phyloP scores from a whole-genome alignment of 2,329 filamentous ascomycete species.

The Scedosporium dehoogii region DNA sequence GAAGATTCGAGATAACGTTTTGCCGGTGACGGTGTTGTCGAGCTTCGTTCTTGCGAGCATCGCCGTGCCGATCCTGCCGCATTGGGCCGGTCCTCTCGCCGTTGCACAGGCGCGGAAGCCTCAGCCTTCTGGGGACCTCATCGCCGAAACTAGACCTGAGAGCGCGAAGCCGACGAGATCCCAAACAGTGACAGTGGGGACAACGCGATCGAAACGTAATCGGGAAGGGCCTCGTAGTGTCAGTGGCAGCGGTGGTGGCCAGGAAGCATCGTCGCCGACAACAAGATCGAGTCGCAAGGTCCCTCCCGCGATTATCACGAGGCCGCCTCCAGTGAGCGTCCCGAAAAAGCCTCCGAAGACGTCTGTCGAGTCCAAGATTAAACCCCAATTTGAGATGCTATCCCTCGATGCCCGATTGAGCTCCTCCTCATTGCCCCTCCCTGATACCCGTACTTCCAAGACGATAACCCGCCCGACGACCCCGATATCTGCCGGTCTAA shows the following conservation, averaged over 20 bases:
- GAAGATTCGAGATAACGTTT: conserved; percentile 70
- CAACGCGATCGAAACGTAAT: conserved; percentile 36
- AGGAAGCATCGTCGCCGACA: not conserved
- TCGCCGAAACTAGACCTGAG: conserved; percentile 41
- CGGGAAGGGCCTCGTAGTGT: not conserved
- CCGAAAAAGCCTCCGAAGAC: conserved; percentile 4
- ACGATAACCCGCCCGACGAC: conserved; percentile 44
- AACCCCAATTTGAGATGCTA: conserved; percentile 41
- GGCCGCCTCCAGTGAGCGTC: conserved; percentile 16
- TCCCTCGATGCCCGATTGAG: conserved; percentile 53
- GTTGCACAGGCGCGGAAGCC: conserved; percentile 74
- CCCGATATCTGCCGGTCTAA: conserved; percentile 44
- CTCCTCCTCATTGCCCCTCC: conserved; percentile 57
- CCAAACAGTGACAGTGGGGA: conserved; percentile 51
- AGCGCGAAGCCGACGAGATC: conserved; percentile 51
- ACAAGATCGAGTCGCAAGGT: not conserved
- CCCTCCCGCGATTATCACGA: conserved; percentile 12
- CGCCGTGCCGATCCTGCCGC: conserved; percentile 64
- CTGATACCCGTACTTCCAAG: conserved; percentile 46
- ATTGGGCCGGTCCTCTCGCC: conserved; percentile 69
- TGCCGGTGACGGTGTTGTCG: conserved; percentile 71
- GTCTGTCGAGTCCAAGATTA: conserved; percentile 22
- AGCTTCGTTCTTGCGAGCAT: conserved; percentile 72
- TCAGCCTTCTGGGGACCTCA: conserved; percentile 49
- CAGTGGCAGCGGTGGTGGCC: not conserved